Evolutionary conservation across 164 flowering plant species (phyloP).

Genomic region (Piper longum): DNA sequence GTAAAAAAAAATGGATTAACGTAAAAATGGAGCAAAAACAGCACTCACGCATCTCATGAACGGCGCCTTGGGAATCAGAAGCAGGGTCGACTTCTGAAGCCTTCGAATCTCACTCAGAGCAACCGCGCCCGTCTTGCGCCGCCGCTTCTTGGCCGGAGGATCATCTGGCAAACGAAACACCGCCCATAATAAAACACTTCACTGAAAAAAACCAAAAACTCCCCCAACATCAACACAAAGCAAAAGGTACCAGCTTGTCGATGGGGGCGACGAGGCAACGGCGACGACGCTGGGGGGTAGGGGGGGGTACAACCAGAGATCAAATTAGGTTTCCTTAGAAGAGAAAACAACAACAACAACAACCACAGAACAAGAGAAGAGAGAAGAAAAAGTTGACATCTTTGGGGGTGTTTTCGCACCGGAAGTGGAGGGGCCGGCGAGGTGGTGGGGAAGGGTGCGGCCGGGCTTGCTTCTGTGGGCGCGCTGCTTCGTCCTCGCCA

Average conservation of each 20-base stretch:
- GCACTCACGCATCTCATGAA: conserved; percentile 35
- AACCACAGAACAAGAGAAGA: not conserved
- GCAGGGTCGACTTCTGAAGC: conserved; percentile 22
- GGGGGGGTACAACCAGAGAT: too few relatives aligned
- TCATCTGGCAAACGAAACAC: not conserved
- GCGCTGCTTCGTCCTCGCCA: conserved; percentile 1
- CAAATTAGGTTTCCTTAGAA: not conserved
- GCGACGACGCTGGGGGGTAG: not conserved
- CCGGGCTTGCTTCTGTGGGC: not conserved
- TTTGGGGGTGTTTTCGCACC: not conserved
- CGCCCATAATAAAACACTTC: not conserved
- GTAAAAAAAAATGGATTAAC: too few relatives aligned
- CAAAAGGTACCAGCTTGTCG: not conserved
- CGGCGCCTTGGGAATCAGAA: conserved; percentile 35
- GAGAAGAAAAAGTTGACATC: not conserved
- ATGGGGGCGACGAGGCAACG: not conserved
- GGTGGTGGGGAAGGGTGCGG: not conserved
- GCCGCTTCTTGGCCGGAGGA: conserved; percentile 9
- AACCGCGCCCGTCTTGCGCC: conserved; percentile 37
- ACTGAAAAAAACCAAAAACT: not conserved
- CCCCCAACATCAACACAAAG: not conserved
- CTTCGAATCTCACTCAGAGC: conserved; percentile 52
- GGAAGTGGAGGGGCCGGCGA: not conserved
- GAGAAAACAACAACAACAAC: not conserved
- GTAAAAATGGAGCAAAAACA: not conserved